Base-by-base conservation (phyloP, 192 early-diverging fungal genomes). In the Backusella tuberculispora region DNA sequence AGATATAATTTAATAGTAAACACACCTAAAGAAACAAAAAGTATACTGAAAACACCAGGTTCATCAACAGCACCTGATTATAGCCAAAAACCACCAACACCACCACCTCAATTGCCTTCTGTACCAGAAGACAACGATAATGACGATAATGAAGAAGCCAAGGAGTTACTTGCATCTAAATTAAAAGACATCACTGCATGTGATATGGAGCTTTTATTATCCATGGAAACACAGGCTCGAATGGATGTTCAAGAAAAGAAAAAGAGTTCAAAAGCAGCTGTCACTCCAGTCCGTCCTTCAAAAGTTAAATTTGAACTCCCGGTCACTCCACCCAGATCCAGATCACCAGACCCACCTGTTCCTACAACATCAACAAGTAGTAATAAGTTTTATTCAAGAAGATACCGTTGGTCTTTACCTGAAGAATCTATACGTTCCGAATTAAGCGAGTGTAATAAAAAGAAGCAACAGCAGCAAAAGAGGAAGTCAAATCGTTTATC, bases 231-330 rank as follows among this genome's bases (percentile, higher is more conserved):
- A 45, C 76, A 78, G 21, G 71, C 76, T 34, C 64, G 76, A 38
- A 78, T 78, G 60, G 76, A 78, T 69, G 29, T 17, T 43, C 63
- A 68, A 34, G 71, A 78, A 56, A 71, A 78, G 24, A 72, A 44
- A 5, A 50, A 64, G 6, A 24, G 29, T 5, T 76, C 17, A 69
- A 71, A 42, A 72, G 66, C n/a, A 71, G 44, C 29, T 66, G 75
- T 13, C 74, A 19, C 72, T 14, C 78, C 73, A 4, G 21, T 9
- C 10, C 69, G 79, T 6, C 75, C 75, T 12, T 73, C 74, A 7
- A 65, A 72, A 38, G 53, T 80, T 0, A 80, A 73, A 38, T 80
- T 80, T 63, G 72, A 70, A 43, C 47, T 80, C 14, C 79, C 79
- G 29, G 71, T 66, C 45, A 80, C 75, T 5, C 79, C 79, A 5